These are phyloP conservation scores for Lippia alba DNA, from an alignment of 305 asterid genomes.

Conservation along the genomic window DNA sequence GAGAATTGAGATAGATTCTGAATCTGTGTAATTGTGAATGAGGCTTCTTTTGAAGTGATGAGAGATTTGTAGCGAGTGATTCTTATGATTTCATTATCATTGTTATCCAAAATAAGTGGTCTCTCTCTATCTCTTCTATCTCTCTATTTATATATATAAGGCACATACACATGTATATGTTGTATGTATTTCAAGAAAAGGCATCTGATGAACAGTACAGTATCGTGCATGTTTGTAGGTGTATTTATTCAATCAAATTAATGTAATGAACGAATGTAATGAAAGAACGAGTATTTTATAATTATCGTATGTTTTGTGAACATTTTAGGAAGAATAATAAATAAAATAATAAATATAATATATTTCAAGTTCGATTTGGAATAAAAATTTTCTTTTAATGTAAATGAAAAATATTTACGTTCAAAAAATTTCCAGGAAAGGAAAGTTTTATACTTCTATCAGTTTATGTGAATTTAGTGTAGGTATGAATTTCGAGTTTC, in stretches of 20 bases:
- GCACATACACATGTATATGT: no score
- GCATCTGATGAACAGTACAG: neutral
- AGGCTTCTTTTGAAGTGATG: neutral
- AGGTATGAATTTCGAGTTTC: no score
- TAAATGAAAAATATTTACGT: no score
- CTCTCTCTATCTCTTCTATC: neutral
- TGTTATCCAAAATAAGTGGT: neutral
- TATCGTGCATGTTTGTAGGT: neutral
- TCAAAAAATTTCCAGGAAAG: neutral
- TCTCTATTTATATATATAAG: neutral
- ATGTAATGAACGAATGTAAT: no score
- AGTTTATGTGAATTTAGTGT: neutral
- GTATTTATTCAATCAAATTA: no score
- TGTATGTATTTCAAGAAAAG: neutral
- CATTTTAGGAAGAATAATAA: no score
- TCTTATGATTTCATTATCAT: slow-evolving; percentile 19
- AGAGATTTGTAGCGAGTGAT: slow-evolving; percentile 1
- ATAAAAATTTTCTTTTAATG: no score
- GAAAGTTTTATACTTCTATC: neutral
- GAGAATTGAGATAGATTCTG: neutral
- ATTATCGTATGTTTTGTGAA: no score
- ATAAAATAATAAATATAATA: no score
- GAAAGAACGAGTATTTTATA: no score
- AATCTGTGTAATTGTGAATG: slow-evolving; percentile 9
- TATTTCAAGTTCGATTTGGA: no score